Base-by-base conservation (phyloP, 75 land plant species). In the Chamaecyparis obtusa region DNA sequence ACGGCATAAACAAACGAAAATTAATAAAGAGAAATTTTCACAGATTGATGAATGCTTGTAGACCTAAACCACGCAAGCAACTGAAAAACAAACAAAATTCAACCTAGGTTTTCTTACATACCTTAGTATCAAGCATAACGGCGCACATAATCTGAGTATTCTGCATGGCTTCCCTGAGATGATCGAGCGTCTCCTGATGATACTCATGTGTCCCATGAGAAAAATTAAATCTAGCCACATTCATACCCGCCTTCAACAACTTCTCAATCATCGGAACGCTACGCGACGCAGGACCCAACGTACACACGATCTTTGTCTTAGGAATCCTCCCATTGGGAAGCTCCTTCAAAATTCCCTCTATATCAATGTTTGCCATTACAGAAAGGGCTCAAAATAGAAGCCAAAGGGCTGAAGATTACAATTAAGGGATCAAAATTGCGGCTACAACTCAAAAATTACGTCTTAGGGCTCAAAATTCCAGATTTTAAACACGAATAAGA, bases 111-210 rank as follows among this genome's bases (percentile, higher is more conserved):
- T 64, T 64, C 30, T 24, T 27, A 21, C 69, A 64, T 2, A 95
- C 97, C 97, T 96, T 96, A 27, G 97, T 96, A 80, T 96, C 97
- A 30, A 96, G 94, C 92, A 96, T 93, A 49, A 96, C 96, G 55
- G 97, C 97, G 74, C 95, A 95, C 85, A 96, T 86, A 75, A 93
- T 95, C 86, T 89, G 90, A 13, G 95, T 95, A 83, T 95, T 96
- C 14, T 91, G 91, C 96, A 94, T 94, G 41, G 96, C 97, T 11
- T 39, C 79, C 83, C 88, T 84, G 60, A 96, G 97, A 85, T 91
- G 92, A 82, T 95, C 86, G 51, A 96, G 85, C 1, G 97, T 96
- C 89, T 93, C 95, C 85, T 93, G 95, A 80, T 96, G 97, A 84
- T 96, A 96, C 81, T 96, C 97, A 44, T 95, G 96, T 0, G 95